Conservation (phyloP, 768 basidiomycete species). For the Tulasnella sp. region DNA sequence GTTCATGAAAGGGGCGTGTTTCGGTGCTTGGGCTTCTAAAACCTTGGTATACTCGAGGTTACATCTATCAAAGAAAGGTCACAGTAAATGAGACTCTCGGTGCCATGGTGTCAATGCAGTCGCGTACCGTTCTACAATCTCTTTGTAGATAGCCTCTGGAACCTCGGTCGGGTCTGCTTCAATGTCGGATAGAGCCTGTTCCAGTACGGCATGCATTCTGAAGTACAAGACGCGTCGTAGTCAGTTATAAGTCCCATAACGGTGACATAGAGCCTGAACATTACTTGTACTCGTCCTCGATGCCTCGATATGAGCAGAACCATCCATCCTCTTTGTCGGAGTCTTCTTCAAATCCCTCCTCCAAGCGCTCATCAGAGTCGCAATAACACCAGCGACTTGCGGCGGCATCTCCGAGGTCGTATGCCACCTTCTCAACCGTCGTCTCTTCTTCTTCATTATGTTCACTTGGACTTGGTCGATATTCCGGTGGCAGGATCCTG, state of each 20-base stretch:
- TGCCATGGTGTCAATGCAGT: not conserved
- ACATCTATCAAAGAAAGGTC: not conserved
- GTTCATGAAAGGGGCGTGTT: not conserved
- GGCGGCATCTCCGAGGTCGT: not conserved
- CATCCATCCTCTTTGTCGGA: not conserved
- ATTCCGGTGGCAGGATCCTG: not conserved
- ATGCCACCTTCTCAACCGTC: not conserved
- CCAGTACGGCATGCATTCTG: not conserved
- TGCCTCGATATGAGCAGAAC: not conserved
- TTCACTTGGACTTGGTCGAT: not conserved
- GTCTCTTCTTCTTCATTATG: not conserved
- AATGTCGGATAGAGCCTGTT: not conserved
- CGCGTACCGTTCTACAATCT: not conserved
- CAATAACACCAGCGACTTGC: not conserved
- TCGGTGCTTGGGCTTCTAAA: not conserved
- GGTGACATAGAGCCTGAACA: not conserved
- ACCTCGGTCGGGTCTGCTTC: not conserved
- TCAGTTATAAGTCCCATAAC: not conserved
- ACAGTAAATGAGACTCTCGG: not conserved
- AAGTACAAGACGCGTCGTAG: not conserved
- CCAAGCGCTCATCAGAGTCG: not conserved
- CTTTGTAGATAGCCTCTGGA: not conserved
- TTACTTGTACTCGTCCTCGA: not conserved
- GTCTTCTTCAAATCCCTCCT: not conserved
- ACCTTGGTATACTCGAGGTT: not conserved